A percentile compares a stretch with the other conserved stretches of the same genome.
phyloP scores from a whole-genome alignment of 192 early-diverging fungal species.

The Allomyces javanicus region DNA sequence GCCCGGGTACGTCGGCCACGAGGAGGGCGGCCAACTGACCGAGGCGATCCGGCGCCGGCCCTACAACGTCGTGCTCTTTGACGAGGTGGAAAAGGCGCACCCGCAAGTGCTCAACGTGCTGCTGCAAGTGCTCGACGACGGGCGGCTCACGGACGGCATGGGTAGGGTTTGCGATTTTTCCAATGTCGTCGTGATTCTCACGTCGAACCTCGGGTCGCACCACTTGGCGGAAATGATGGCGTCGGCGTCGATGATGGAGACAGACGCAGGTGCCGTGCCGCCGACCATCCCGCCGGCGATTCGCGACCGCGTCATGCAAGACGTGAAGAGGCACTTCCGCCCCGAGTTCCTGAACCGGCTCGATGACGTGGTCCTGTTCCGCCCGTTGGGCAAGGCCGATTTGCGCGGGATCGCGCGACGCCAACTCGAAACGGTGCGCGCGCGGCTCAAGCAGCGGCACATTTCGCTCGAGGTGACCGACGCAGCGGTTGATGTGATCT shows the following conservation, averaged over 20 bases:
- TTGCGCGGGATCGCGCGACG: conserved; percentile 50
- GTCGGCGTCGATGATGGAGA: conserved; percentile 9
- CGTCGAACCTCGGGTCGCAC: conserved; percentile 63
- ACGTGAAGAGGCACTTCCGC: conserved; percentile 60
- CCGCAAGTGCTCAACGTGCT: conserved; percentile 56
- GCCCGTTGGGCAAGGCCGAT: conserved; percentile 38
- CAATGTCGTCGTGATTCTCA: conserved; percentile 92
- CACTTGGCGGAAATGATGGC: conserved; percentile 24
- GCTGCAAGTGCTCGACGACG: conserved; percentile 81
- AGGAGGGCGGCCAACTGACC: conserved; percentile 89
- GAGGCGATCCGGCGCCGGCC: conserved; percentile 79
- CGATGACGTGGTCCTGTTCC: conserved; percentile 80
- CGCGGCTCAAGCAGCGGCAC: conserved; percentile 51
- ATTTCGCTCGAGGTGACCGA: conserved; percentile 50
- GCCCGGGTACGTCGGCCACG: conserved; percentile 91
- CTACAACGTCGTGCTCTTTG: conserved; percentile 85
- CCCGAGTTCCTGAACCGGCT: conserved; percentile 95
- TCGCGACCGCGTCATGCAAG: conserved; percentile 48
- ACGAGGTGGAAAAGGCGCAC: conserved; percentile 98
- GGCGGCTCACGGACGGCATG: conserved; percentile 81
- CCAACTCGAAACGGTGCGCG: conserved; percentile 39
- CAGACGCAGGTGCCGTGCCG: conserved; percentile 3
- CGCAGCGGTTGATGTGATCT: conserved; percentile 52
- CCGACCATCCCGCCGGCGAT: conserved; percentile 16
- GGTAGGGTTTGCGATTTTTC: conserved; percentile 84